Percentiles rank a stretch among this genome's conserved stretches.
Conservation (phyloP, 163 green algal genomes). For the Coccomyxa subellipsoidea region DNA sequence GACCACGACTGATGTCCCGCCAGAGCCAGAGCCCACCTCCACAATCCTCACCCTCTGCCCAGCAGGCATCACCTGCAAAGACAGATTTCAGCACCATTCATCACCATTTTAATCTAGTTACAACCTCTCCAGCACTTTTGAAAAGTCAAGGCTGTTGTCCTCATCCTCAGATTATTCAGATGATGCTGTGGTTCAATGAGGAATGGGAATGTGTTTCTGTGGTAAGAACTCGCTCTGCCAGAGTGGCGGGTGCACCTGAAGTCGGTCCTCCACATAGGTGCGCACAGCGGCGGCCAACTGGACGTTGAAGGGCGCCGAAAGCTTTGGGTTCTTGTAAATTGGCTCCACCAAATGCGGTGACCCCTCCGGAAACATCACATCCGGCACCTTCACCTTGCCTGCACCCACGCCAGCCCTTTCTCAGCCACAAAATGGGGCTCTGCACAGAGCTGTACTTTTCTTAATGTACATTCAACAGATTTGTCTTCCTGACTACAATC, state of each 20-base stretch:
- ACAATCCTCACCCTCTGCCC: slow-evolving; percentile 9
- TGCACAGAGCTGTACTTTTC: no score
- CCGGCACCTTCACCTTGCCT: slow-evolving; percentile 5
- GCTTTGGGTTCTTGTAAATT: slow-evolving; percentile 19
- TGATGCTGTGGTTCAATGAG: no score
- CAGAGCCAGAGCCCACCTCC: slow-evolving; percentile 8
- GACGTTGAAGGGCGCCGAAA: slow-evolving; percentile 20
- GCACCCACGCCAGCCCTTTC: not conserved
- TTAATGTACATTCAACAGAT: no score
- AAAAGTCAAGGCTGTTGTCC: no score
- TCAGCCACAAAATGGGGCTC: no score
- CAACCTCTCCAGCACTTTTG: no score
- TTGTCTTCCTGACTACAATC: no score
- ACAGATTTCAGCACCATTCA: no score
- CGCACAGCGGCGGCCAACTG: slow-evolving; percentile 5
- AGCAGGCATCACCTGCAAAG: not conserved
- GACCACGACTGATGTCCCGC: slow-evolving; percentile 10
- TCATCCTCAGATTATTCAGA: no score
- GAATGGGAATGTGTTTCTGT: no score
- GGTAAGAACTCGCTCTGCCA: no score
- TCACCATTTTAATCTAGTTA: no score
- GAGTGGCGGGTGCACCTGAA: not conserved
- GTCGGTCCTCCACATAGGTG: not conserved
- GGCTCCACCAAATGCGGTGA: slow-evolving; percentile 17
- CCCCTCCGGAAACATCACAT: slow-evolving; percentile 17